phyloP scores from a whole-genome alignment of 2,329 filamentous ascomycete species.

The Pseudogymnoascus sp. region DNA sequence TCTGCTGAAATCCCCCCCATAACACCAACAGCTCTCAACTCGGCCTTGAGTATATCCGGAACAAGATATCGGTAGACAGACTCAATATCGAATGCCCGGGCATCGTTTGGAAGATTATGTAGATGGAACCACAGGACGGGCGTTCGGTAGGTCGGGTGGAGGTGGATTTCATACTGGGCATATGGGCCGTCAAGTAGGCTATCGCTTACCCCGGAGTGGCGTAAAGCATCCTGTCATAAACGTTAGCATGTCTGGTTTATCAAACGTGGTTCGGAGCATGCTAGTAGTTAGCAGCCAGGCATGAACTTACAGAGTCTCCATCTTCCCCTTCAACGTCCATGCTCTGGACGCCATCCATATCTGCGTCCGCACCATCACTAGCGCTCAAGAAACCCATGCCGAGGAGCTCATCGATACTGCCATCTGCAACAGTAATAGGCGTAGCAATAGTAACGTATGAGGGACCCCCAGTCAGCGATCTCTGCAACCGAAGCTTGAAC shows the following conservation, averaged over 20 bases:
- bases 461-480: conserved; percentile 22
- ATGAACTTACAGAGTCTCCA: conserved; percentile 22
- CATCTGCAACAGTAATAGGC: conserved; percentile 21
- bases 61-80: conserved; percentile 66
- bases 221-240: neutral
- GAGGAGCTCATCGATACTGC: conserved; percentile 23
- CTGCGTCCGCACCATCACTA: conserved; percentile 9
- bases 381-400: conserved; percentile 20
- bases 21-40: conserved; percentile 53
- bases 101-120: conserved; percentile 48
- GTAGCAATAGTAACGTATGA: conserved; percentile 27
- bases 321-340: conserved; percentile 24
- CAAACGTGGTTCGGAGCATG: conserved; percentile 21
- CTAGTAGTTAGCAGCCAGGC: neutral
- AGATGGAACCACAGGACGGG: conserved; percentile 72
- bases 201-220: neutral
- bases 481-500: conserved; percentile 48
- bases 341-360: conserved; percentile 13
- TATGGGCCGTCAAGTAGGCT: conserved; percentile 25
- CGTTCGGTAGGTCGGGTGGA: conserved; percentile 67
- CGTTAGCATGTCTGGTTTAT: neutral
- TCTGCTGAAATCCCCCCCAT: conserved; percentile 71
- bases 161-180: conserved; percentile 61
- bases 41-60: conserved; percentile 55
- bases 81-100: conserved; percentile 55